Conservation (phyloP, 1,284 basidiomycete species). For the Butyriboletus appendiculatus region DNA sequence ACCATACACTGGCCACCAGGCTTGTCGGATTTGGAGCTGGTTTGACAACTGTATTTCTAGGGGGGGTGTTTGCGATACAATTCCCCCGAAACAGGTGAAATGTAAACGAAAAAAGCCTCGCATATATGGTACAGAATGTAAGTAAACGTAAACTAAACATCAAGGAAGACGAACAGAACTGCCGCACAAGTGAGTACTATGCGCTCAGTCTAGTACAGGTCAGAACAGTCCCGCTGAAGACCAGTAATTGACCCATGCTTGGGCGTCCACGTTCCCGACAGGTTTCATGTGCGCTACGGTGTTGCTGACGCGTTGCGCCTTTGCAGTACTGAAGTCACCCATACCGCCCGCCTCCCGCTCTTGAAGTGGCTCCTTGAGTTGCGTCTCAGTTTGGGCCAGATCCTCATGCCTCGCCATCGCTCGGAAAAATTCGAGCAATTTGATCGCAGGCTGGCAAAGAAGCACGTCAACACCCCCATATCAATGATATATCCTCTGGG, state of each 20-base stretch:
- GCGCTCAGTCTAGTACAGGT: neutral
- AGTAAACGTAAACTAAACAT: neutral
- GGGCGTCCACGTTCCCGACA: constrained; percentile 16
- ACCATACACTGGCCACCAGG: neutral
- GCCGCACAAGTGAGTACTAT: neutral
- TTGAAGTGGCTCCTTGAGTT: neutral
- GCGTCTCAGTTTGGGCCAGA: neutral
- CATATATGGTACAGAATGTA: neutral
- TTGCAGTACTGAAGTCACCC: constrained; percentile 9
- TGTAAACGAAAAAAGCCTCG: neutral
- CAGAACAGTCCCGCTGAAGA: constrained; percentile 12
- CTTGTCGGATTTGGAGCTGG: neutral
- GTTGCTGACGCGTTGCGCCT: constrained; percentile 10
- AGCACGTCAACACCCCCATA: neutral
- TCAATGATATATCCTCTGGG: neutral
- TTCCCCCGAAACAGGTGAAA: neutral
- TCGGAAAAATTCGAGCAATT: constrained; percentile 24
- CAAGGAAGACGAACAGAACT: neutral
- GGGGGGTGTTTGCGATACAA: neutral
- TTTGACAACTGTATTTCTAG: neutral
- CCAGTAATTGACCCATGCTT: constrained; percentile 24
- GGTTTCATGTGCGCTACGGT: constrained; percentile 14
- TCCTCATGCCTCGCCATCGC: constrained; percentile 6
- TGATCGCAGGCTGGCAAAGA: constrained; percentile 25
- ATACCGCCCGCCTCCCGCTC: constrained; percentile 11